Evolutionary conservation across 2,329 filamentous ascomycete genomes (phyloP), one percentile per base, ranked within the genome.

Genomic region (Onygenales sp.): DNA sequence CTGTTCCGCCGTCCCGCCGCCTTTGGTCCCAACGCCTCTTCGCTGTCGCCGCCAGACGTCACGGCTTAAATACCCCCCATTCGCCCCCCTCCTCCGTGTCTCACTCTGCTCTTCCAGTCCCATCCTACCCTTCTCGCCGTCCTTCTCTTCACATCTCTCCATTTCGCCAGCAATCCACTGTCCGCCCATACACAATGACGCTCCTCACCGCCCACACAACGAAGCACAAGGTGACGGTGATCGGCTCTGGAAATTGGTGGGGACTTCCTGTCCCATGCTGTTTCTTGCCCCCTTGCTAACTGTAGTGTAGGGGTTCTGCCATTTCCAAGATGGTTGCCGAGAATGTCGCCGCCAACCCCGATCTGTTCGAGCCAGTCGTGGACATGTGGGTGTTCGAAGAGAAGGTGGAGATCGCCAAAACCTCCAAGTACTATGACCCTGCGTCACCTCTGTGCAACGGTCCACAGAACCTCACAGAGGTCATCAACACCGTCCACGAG

Each of bases 361-460:
- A 89, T 33, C 67, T 96, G 44, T 98, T 97, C 67, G 88, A 97
- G 65, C 77, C 85, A 68, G 78, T 89, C 57, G 90, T 98, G 51
- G 88, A 95, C 73, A 97, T 98, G 93, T 98, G 93, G 93, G 94
- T 98, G 65, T 96, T 84, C 67, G 93, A 98, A 73, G 93, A 98
- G 71, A 82, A 95, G 27, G 84, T 95, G 58, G 80, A 81, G 52
- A 77, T 95, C 42, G 74, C 87, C 10, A 78, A 85, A 63, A 78
- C 80, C 58, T 92, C 87, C 48, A 83, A 82, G 61, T 80, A 89
- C 73, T 90, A 89, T 77, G 78, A 87, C 62, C 65, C 79, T 17
- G 72, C 78, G 54, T 77, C 74, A 27, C 71, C 77, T 46, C 64
- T 80, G 39, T 79, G 80, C 64, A 79, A 82, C 58, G 77, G 82